These are phyloP conservation scores for Cudoniella acicularis DNA, from an alignment of 495 filamentous ascomycete genomes.

Conservation along the genomic window DNA sequence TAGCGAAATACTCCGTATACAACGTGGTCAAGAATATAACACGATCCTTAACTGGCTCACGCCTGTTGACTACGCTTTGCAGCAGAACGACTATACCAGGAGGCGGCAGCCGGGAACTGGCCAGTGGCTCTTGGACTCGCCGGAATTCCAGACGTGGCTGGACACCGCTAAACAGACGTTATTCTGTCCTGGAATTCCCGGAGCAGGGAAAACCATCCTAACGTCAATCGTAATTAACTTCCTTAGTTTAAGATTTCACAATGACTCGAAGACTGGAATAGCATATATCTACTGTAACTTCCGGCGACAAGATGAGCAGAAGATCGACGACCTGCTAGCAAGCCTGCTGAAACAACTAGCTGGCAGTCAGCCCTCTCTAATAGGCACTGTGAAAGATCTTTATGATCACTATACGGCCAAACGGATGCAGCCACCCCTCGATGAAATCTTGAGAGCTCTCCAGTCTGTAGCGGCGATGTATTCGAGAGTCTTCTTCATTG, in stretches of 20 bases:
- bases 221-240: slow-evolving; percentile 31
- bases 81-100: slow-evolving; percentile 19
- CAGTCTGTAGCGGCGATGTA: slow-evolving; percentile 23
- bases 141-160: slow-evolving; percentile 34
- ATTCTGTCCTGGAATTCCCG: slow-evolving; percentile 21
- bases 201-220: slow-evolving; percentile 31
- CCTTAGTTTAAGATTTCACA: slow-evolving; percentile 19
- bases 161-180: slow-evolving; percentile 21
- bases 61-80: slow-evolving; percentile 14
- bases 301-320: slow-evolving; percentile 32
- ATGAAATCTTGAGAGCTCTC: slow-evolving; percentile 32
- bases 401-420: slow-evolving; percentile 22
- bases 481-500: slow-evolving; percentile 35
- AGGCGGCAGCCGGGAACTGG: slow-evolving; percentile 33
- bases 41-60: slow-evolving; percentile 24
- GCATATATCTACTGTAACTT: slow-evolving; percentile 43
- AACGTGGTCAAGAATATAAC: not conserved
- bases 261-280: slow-evolving; percentile 30
- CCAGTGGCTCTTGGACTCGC: slow-evolving; percentile 36
- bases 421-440: slow-evolving; percentile 28
- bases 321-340: slow-evolving; percentile 25
- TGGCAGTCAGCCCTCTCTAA: slow-evolving; percentile 22
- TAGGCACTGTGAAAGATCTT: slow-evolving; percentile 24
- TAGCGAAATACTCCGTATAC: no score
- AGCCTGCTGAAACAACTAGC: slow-evolving; percentile 38